These are phyloP conservation scores for Arthrobotrys sinensis DNA, from an alignment of 2,329 filamentous ascomycete genomes.

Conservation along the genomic window DNA sequence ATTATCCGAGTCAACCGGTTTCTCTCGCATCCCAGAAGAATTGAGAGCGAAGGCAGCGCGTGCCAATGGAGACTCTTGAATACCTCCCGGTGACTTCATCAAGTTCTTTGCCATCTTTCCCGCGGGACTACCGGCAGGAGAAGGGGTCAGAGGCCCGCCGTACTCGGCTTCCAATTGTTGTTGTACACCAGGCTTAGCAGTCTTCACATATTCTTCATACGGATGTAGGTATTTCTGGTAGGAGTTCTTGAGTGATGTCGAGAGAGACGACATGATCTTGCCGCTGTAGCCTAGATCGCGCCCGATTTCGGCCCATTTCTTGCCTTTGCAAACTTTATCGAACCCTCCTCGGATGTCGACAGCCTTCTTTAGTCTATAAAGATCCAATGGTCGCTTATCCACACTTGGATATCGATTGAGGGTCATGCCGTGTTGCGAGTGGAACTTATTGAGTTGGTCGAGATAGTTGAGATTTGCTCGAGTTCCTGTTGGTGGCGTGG, in stretches of 20 bases:
- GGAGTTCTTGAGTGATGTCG: constrained; percentile 97
- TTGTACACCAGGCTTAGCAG: constrained; percentile 95
- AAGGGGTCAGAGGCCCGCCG: constrained; percentile 87
- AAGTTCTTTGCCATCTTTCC: constrained; percentile 71
- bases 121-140: constrained; percentile 81
- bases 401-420: constrained; percentile 95
- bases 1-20: constrained; percentile 67
- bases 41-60: constrained; percentile 74
- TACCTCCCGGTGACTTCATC: constrained; percentile 66
- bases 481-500: constrained; percentile 75
- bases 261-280: constrained; percentile 99
- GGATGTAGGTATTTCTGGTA: constrained; percentile 97
- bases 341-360: constrained; percentile 96
- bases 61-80: constrained; percentile 78
- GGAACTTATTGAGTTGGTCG: constrained; percentile 93
- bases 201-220: constrained; percentile 92
- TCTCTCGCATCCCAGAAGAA: constrained; percentile 71
- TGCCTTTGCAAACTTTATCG: constrained; percentile 94
- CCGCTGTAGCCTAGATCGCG: constrained; percentile 96
- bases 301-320: constrained; percentile 99
- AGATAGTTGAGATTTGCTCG: constrained; percentile 96
- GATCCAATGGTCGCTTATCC: constrained; percentile 94
- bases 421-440: constrained; percentile 95
- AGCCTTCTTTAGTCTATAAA: constrained; percentile 96
- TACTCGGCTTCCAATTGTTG: constrained; percentile 94